A percentile compares a stretch with the other conserved stretches of the same genome.
These are phyloP conservation scores for Sisymbrium irio DNA, from an alignment of 345 rosid genomes.

Conservation along the genomic window DNA sequence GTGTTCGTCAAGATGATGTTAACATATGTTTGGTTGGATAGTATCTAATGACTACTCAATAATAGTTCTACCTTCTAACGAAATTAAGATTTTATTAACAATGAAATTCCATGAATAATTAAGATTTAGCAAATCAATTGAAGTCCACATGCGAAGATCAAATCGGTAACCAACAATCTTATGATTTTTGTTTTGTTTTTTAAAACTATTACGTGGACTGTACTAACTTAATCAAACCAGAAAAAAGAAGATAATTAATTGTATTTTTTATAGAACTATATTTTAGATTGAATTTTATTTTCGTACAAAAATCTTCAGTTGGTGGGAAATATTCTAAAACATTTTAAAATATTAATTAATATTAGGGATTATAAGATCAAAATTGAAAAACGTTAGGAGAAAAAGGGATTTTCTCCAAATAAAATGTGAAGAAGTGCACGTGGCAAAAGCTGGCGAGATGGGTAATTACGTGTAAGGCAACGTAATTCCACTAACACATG, in stretches of 20 bases:
- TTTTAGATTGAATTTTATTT: background rate
- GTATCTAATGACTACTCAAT: constrained; percentile 26
- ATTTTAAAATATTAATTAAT: background rate
- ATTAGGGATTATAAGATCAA: background rate
- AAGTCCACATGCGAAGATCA: background rate
- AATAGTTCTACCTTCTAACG: constrained; percentile 28
- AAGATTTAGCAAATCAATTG: background rate
- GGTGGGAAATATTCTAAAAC: background rate
- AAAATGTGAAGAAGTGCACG: constrained; percentile 31
- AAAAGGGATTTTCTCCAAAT: background rate
- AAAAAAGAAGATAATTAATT: background rate
- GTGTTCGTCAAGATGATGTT: constrained; percentile 35
- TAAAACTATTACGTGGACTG: constrained; percentile 11
- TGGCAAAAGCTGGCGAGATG: constrained; percentile 34
- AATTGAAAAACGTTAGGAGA: background rate
- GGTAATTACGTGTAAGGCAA: constrained; percentile 44
- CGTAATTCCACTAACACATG: constrained; percentile 37
- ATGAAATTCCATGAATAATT: background rate
- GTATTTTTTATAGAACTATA: background rate
- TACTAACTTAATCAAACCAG: constrained; percentile 5
- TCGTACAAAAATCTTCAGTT: background rate
- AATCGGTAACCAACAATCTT: background rate
- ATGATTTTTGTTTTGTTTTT: background rate
- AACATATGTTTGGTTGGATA: constrained; percentile 30
- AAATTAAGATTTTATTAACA: background rate